phyloP scores from a whole-genome alignment of 2,329 filamentous ascomycete species.

The Talaromyces sp. region DNA sequence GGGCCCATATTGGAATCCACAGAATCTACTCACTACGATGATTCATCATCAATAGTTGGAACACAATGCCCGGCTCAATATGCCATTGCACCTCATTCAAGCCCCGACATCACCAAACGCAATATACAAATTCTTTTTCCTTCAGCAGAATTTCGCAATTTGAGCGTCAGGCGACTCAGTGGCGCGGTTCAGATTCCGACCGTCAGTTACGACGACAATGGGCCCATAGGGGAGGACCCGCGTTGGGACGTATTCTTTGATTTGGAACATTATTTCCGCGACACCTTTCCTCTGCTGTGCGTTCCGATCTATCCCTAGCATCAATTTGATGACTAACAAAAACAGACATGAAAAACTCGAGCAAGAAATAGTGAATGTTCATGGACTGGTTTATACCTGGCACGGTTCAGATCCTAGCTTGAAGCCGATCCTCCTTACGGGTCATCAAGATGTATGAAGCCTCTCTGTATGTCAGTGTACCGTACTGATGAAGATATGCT shows the following conservation, averaged over 20 bases:
- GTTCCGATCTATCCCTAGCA: neutral
- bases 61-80: neutral
- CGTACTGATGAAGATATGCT: neutral
- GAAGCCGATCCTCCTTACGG: slow-evolving; percentile 53
- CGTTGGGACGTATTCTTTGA: slow-evolving; percentile 56
- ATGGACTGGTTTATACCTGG: slow-evolving; percentile 60
- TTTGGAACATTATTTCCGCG: neutral
- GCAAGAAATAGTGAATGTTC: slow-evolving; percentile 58
- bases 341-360: slow-evolving; percentile 37
- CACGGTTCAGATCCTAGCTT: slow-evolving; percentile 51
- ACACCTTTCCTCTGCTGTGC: neutral
- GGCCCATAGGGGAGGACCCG: slow-evolving; percentile 40
- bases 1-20: neutral
- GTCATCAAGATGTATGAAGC: slow-evolving; percentile 51
- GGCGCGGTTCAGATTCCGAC: slow-evolving; percentile 57
- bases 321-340: slow-evolving; percentile 14
- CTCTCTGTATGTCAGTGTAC: neutral
- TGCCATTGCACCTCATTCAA: neutral
- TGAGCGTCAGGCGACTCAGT: slow-evolving; percentile 48
- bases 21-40: neutral
- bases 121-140: neutral
- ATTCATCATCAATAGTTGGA: neutral
- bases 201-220: slow-evolving; percentile 28
- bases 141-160: slow-evolving; percentile 8
- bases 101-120: neutral